Conservation (phyloP, 78 protist genomes). For the Carpediemonas membranifera region DNA sequence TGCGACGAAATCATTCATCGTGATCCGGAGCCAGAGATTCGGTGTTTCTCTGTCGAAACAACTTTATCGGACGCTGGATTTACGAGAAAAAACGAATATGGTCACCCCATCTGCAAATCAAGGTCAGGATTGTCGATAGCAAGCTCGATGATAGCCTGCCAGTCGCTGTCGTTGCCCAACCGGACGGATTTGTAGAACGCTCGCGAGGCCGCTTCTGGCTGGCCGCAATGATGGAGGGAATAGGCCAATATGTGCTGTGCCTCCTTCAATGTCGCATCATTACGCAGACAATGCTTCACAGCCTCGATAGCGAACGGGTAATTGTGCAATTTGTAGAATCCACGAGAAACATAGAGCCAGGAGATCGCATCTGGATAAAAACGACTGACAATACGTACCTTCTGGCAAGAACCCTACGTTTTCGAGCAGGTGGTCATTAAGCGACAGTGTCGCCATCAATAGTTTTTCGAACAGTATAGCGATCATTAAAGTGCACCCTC, state of each 20-base stretch:
- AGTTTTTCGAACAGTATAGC: too few species aligned
- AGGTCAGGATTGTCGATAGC: background rate
- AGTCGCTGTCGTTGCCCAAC: conserved; percentile 1
- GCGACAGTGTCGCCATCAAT: too few species aligned
- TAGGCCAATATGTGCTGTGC: background rate
- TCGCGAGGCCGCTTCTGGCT: background rate
- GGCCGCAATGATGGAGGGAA: background rate
- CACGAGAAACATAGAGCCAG: background rate
- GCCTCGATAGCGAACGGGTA: background rate
- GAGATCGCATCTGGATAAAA: background rate
- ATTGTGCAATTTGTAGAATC: background rate
- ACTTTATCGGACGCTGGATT: too few species aligned
- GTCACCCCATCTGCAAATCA: background rate
- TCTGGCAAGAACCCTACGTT: too few species aligned
- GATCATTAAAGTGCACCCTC: too few species aligned
- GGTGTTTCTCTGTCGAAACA: too few species aligned
- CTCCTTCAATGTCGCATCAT: background rate
- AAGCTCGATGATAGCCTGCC: background rate
- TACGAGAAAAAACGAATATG: too few species aligned
- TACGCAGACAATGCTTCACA: background rate
- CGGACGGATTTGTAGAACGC: background rate
- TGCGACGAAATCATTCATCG: too few species aligned
- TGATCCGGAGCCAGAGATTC: too few species aligned
- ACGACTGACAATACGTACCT: too few species aligned
- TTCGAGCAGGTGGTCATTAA: too few species aligned